Base-by-base conservation (phyloP, 2,329 filamentous ascomycete genomes). In the Aureobasidium sp. region DNA sequence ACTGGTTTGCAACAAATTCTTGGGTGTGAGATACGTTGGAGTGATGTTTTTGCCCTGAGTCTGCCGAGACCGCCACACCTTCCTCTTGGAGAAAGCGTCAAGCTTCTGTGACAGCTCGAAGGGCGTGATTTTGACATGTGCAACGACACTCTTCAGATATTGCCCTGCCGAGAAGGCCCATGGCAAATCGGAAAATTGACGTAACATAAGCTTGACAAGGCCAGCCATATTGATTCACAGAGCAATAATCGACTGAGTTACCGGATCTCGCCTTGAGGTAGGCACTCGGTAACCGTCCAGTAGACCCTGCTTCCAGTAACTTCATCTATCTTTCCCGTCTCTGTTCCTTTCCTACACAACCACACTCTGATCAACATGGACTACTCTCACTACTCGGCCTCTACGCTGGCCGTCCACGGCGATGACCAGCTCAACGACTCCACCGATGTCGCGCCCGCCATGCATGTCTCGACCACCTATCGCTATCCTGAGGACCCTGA, bases 391-490 rank as follows among this genome's bases (percentile, higher is more conserved):
- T 69, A 67, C 50, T 70, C 70, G 32, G 63, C 71, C 30, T 64
- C 72, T 34, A 74, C 72, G 57, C 65, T 68, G 36, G 66, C 63
- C 25, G 66, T 74, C 50, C 72, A 74, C 63, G 71, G 64, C 61
- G 71, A 74, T 61, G 71, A 73, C 62, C 64, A 68, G n/a, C 68
- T 72, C 60, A 70, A 73, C 64, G 62, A 59, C 53, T 67, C 66
- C 62, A 72, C 85, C 54, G 91, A 94, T 71, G 88, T 97, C 61
- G 91, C 93, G 13, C 93, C 94, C 63, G 85, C 93, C 4, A 81
- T 97, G 70, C 93, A 97, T 73, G 85, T 95, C 65, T 91, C 91
- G 64, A 97, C 93, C 13, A 97, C 91, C 16, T 97, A 91, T 75
- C 86, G 90, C 67, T 97, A 97, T 74, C 79, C 81, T 32, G 75